Evolutionary conservation across 352 stramenopile genomes (phyloP), one percentile per base, ranked within the genome.

Genomic region (Pelagophyceae sp.): DNA sequence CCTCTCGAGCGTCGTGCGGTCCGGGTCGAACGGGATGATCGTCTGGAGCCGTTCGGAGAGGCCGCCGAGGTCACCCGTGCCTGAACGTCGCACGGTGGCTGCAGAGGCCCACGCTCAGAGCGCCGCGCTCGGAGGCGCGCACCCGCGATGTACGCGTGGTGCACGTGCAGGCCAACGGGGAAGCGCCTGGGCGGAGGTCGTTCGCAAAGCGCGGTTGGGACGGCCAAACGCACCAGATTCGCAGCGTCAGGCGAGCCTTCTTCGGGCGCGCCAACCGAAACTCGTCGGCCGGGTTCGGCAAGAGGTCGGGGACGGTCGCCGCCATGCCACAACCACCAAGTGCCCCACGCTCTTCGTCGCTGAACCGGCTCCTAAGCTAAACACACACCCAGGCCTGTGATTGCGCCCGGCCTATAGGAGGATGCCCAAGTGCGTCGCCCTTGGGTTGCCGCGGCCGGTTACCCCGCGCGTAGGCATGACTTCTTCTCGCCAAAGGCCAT

Each of bases 401-500:
- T n/a, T n/a, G n/a, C n/a, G n/a, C n/a, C n/a, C n/a, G n/a, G n/a
- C n/a, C n/a, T n/a, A n/a, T n/a, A 54, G 11, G 45, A 54, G 11
- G 45, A 54, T 54, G 45, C 45, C 45, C 11, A 54, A 54, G 45
- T 54, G 45, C 45, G 45, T 54, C 11, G 11, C 45, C 23, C 45
- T 23, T 23, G 23, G 45, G 45, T 54, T 11, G 45, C 11, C 45
- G 45, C 11, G 45, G 23, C 45, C 45, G 11, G 45, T 54, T 11
- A 54, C 23, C 23, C 45, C 11, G 45, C 45, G 45, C 45, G 11
- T 54, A 54, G 45, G 54, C 74, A 78, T 32, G 74, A 78, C 50
- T 72, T 63, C 29, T 78, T 78, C 33, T 72, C 81, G 17, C 76
- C 80, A 27, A 92, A 92, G 78, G 87, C 89, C 77, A 87, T 90